Conservation (phyloP, 768 basidiomycete genomes). For the Hebeloma cylindrosporum region DNA sequence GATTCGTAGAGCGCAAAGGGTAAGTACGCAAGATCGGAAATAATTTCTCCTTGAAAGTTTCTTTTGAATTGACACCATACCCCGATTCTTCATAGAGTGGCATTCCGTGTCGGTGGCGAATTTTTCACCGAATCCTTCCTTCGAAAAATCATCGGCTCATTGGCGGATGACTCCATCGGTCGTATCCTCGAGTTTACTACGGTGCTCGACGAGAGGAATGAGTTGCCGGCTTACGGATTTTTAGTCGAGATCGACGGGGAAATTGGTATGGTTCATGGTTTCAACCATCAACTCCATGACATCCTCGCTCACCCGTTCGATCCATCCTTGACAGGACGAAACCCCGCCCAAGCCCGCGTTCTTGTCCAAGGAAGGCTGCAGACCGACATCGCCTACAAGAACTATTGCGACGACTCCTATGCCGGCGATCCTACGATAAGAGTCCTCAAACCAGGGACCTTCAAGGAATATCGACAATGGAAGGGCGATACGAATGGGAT, state of each 20-base stretch:
- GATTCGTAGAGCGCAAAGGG: slow-evolving; percentile 10
- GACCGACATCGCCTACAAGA: neutral
- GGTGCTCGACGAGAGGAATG: slow-evolving; percentile 15
- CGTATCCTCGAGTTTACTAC: slow-evolving; percentile 14
- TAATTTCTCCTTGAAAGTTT: neutral
- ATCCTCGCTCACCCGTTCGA: neutral
- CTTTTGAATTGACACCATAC: neutral
- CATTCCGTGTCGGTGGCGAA: slow-evolving; percentile 12
- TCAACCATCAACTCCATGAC: neutral
- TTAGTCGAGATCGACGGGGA: slow-evolving; percentile 11
- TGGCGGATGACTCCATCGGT: slow-evolving; percentile 9
- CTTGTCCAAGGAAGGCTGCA: neutral
- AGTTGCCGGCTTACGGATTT: slow-evolving; percentile 9
- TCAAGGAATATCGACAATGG: slow-evolving; percentile 17
- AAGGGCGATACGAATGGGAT: neutral
- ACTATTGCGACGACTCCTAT: neutral
- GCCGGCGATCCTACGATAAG: slow-evolving; percentile 10
- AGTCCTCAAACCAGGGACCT: slow-evolving; percentile 15
- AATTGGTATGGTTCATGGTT: neutral
- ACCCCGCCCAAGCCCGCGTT: neutral
- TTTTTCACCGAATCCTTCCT: slow-evolving; percentile 13
- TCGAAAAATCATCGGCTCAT: slow-evolving; percentile 3
- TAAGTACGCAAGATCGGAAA: neutral
- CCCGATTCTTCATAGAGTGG: slow-evolving; percentile 2
- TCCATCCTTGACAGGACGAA: neutral